Percentiles rank a stretch among this genome's conserved stretches.
These are phyloP conservation scores for Dendrocalamus latiflorus DNA, from an alignment of 202 grass and related monocot species.

Conservation along the genomic window DNA sequence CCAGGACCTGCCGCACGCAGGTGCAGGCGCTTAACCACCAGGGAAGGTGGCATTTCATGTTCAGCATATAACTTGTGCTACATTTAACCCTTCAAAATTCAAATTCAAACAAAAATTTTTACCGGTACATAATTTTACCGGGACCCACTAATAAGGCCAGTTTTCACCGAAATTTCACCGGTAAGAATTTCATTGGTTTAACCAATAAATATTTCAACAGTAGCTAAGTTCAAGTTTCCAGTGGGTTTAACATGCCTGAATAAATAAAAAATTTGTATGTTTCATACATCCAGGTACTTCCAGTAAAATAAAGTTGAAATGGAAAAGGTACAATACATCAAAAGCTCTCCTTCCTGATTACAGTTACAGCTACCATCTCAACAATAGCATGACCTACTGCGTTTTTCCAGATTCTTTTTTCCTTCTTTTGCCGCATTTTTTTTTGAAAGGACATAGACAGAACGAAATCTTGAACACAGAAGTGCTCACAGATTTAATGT, in stretches of 20 bases:
- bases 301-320: slow-evolving; percentile 6
- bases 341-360: not conserved
- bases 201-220: slow-evolving; percentile 7
- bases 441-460: not conserved
- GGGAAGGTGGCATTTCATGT: too few species aligned
- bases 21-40: too few species aligned
- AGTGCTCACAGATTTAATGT: not conserved
- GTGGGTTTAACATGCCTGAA: not conserved
- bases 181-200: not conserved
- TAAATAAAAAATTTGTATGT: not conserved
- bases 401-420: not conserved
- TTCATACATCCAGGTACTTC: not conserved
- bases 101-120: too few species aligned
- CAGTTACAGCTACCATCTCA: not conserved
- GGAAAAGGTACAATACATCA: not conserved
- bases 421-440: not conserved
- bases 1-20: too few species aligned
- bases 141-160: too few species aligned
- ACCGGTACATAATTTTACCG: too few species aligned
- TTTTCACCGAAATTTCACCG: too few species aligned
- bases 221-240: not conserved
- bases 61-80: too few species aligned
- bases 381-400: slow-evolving; percentile 13
- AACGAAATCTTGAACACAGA: slow-evolving; percentile 4
- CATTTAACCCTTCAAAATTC: too few species aligned